These are phyloP conservation scores for Rhizopogon rudus DNA, from an alignment of 768 basidiomycete species.

Conservation along the genomic window DNA sequence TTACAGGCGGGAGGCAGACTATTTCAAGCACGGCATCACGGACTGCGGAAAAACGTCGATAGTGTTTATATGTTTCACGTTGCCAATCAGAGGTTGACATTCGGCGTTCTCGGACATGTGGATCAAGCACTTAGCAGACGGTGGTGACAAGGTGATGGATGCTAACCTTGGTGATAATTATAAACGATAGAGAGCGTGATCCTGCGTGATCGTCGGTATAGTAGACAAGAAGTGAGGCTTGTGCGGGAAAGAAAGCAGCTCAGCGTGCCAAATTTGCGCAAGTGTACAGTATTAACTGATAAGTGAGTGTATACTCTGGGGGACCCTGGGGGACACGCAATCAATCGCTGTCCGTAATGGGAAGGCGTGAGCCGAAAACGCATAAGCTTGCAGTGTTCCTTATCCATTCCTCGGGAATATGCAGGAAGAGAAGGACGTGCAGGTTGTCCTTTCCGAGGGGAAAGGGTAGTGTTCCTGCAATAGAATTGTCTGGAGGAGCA, in stretches of 20 bases:
- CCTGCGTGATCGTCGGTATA: not conserved
- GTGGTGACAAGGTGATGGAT: too few relatives aligned
- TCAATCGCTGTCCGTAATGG: too few relatives aligned
- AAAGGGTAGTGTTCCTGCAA: too few relatives aligned
- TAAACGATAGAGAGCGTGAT: not conserved
- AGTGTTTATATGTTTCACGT: not conserved
- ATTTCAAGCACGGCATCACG: not conserved
- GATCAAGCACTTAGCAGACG: not conserved
- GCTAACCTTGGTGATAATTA: not conserved
- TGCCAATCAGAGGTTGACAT: not conserved
- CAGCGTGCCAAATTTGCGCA: not conserved
- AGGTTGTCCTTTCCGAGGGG: too few relatives aligned
- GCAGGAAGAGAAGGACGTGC: too few relatives aligned
- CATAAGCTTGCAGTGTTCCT: too few relatives aligned
- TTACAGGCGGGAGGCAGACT: not conserved
- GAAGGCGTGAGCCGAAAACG: too few relatives aligned
- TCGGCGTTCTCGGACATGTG: not conserved
- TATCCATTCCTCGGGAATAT: too few relatives aligned
- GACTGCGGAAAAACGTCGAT: not conserved
- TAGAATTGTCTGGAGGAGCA: too few relatives aligned
- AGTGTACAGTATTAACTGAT: too few relatives aligned
- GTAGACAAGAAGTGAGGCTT: not conserved
- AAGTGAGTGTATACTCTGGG: too few relatives aligned
- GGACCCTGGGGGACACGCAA: too few relatives aligned
- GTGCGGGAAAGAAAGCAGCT: not conserved